These are phyloP conservation scores for Cladosporium cucumerinum DNA, from an alignment of 2,329 filamentous ascomycete genomes.

Conservation along the genomic window DNA sequence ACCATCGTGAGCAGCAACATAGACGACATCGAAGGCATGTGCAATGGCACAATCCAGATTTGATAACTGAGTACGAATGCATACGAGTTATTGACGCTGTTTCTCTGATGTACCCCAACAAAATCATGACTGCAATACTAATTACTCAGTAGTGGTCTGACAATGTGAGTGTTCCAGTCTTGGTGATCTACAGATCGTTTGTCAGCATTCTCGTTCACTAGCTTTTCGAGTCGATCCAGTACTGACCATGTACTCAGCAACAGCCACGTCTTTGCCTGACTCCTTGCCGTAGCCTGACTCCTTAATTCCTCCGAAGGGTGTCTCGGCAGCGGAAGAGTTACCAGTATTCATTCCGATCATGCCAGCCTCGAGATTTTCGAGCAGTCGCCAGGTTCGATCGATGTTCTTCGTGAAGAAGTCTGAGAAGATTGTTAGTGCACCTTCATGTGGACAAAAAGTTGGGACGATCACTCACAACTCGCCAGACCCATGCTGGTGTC, in stretches of 20 bases:
- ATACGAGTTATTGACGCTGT: background rate
- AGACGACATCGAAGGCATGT: conserved; percentile 26
- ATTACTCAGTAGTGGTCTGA: conserved; percentile 50
- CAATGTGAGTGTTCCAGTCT: conserved; percentile 63
- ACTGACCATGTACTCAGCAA: conserved; percentile 52
- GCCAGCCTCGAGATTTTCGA: conserved; percentile 65
- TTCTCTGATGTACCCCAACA: background rate
- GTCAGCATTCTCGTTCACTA: conserved; percentile 27
- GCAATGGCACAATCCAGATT: conserved; percentile 2
- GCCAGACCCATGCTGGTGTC: conserved; percentile 61
- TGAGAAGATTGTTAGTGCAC: background rate
- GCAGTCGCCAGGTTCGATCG: conserved; percentile 61
- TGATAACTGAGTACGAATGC: background rate
- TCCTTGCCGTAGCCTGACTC: conserved; percentile 67
- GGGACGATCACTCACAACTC: conserved; percentile 40
- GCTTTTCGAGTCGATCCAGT: too few relatives aligned
- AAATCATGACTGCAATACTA: background rate
- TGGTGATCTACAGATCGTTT: conserved; percentile 45
- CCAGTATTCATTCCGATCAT: conserved; percentile 51
- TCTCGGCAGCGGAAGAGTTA: conserved; percentile 63
- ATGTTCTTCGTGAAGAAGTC: conserved; percentile 66
- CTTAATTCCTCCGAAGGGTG: conserved; percentile 66
- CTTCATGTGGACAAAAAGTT: background rate
- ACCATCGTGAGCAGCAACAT: conserved; percentile 69
- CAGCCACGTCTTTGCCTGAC: conserved; percentile 62